A percentile compares a stretch with the other conserved stretches of the same genome.
Evolutionary conservation across 208 protist species (phyloP).

Genomic region (Acanthamoeba quina): DNA sequence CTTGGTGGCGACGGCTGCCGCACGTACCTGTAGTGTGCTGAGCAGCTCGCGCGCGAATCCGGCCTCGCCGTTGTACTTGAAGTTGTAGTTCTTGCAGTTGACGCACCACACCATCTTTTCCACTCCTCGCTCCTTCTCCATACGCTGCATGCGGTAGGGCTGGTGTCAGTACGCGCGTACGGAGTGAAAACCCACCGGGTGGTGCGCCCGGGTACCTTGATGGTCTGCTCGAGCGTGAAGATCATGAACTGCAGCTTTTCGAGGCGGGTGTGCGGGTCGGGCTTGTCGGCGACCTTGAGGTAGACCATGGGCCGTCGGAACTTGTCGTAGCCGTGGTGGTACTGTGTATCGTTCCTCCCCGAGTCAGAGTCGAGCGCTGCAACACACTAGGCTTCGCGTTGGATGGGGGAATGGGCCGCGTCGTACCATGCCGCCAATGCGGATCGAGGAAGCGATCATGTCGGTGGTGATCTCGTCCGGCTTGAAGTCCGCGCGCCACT

Average conservation of each 20-base stretch:
- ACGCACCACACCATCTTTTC: constrained; percentile 73
- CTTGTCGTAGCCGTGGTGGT: constrained; percentile 64
- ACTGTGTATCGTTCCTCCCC: neutral
- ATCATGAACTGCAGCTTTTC: constrained; percentile 72
- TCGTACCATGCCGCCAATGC: constrained; percentile 39
- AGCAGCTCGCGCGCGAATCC: constrained; percentile 68
- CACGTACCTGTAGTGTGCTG: constrained; percentile 4
- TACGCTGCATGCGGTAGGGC: neutral
- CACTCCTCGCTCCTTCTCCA: constrained; percentile 69
- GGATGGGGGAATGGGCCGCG: neutral
- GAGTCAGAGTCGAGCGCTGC: neutral
- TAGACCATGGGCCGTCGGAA: constrained; percentile 32
- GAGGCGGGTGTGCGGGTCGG: constrained; percentile 45
- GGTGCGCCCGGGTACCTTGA: neutral
- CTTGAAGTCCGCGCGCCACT: constrained; percentile 64
- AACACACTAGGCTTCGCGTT: neutral
- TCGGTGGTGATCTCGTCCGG: constrained; percentile 57
- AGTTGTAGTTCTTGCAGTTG: constrained; percentile 60
- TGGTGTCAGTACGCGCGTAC: neutral
- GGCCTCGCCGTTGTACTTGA: constrained; percentile 56
- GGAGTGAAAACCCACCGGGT: neutral
- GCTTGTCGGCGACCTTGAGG: constrained; percentile 61
- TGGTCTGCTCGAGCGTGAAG: constrained; percentile 57
- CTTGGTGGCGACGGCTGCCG: neutral
- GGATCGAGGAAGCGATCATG: constrained; percentile 45